A percentile compares a stretch with the other conserved stretches of the same genome.
phyloP scores from a whole-genome alignment of 2,329 filamentous ascomycete genomes.

The Endothia cerciana region DNA sequence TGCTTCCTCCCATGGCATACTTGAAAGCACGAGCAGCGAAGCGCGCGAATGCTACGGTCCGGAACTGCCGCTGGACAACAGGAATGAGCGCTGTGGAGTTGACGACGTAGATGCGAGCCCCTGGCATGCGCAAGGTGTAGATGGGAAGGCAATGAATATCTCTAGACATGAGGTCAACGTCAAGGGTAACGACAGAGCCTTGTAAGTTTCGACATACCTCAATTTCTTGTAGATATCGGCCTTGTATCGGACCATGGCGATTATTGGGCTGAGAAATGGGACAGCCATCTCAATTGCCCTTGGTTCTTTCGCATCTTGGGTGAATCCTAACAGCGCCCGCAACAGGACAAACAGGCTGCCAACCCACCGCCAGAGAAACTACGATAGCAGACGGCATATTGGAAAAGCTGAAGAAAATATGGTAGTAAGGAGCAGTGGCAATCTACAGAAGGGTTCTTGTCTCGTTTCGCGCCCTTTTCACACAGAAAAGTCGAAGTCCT shows the following conservation, averaged over 20 bases:
- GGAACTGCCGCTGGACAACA: too few relatives aligned
- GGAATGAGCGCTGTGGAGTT: conserved; percentile 35
- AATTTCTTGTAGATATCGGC: neutral
- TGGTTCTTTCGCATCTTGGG: conserved; percentile 17
- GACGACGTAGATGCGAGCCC: conserved; percentile 35
- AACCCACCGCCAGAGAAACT: too few relatives aligned
- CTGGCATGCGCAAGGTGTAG: conserved; percentile 36
- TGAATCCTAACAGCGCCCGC: neutral
- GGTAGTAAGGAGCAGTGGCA: too few relatives aligned
- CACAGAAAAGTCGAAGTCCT: too few relatives aligned
- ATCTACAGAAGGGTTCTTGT: too few relatives aligned
- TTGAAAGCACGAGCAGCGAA: neutral
- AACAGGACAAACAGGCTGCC: neutral
- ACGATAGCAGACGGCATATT: too few relatives aligned
- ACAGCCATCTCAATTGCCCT: neutral
- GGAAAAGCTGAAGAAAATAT: too few relatives aligned
- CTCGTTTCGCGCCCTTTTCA: too few relatives aligned
- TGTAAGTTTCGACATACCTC: neutral
- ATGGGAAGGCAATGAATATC: conserved; percentile 33
- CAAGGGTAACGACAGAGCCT: neutral
- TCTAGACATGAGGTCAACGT: too few relatives aligned
- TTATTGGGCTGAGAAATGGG: conserved; percentile 10
- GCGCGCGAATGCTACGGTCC: neutral
- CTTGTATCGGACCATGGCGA: neutral
- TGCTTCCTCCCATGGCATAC: neutral